Percentiles rank a stretch among this genome's conserved stretches.
These are phyloP conservation scores for Tolypocladium sp. DNA, from an alignment of 2,329 filamentous ascomycete genomes.

Conservation along the genomic window DNA sequence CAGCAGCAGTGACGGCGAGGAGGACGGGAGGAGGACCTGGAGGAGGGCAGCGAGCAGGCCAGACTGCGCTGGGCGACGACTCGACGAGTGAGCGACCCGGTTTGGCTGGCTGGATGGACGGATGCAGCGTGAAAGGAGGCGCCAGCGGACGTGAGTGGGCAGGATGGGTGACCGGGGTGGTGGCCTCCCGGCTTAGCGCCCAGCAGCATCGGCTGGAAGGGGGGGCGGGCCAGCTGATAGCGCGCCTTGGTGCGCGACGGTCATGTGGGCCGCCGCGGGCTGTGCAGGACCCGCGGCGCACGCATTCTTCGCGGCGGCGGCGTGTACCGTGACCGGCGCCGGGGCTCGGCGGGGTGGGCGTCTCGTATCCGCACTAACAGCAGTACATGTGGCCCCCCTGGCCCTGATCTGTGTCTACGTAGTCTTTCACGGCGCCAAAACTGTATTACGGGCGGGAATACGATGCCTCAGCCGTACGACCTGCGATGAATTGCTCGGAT, in stretches of 20 bases:
- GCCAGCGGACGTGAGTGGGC: neutral
- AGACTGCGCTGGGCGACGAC: neutral
- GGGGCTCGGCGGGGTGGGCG: conserved; percentile 1
- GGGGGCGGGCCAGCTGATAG: neutral
- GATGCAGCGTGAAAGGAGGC: neutral
- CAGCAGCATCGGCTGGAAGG: neutral
- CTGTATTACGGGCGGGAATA: neutral
- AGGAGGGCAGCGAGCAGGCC: too few species aligned
- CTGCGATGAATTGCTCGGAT: neutral
- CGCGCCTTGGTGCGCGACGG: neutral
- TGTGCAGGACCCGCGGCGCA: neutral
- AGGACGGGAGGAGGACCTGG: neutral
- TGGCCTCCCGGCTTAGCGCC: neutral
- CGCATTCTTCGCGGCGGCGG: neutral
- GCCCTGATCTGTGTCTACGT: neutral
- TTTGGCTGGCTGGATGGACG: neutral
- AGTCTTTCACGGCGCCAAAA: neutral
- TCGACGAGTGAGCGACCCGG: neutral
- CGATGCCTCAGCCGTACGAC: neutral
- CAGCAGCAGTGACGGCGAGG: neutral
- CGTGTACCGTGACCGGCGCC: neutral
- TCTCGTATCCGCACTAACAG: conserved; percentile 21
- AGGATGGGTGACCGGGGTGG: neutral
- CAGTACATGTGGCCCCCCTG: neutral
- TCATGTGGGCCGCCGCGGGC: neutral